Evolutionary conservation across 805 yeast genomes (phyloP).

Genomic region (Limtongia smithiae): DNA sequence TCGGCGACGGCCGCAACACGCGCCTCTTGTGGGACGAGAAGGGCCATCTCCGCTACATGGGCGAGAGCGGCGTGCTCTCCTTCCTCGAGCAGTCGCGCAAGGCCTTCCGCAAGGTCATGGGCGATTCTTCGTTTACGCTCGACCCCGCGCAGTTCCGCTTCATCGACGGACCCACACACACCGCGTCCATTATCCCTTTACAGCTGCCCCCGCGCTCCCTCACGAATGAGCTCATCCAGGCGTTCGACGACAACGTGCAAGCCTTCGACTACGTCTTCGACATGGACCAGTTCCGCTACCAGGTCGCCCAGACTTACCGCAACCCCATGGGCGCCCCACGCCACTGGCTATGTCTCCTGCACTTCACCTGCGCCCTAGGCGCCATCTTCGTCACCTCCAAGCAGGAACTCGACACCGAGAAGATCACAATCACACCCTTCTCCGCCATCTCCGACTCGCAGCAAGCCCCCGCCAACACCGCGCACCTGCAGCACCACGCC

Average conservation of each 20-base stretch:
- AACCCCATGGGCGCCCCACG: conserved; percentile 35
- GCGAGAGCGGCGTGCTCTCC: conserved; percentile 45
- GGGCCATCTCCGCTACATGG: conserved; percentile 43
- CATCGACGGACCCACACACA: conserved; percentile 39
- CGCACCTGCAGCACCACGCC: conserved; percentile 2
- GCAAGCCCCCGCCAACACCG: no score
- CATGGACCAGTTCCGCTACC: conserved; percentile 36
- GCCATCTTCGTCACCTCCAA: conserved; percentile 41
- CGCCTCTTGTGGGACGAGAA: conserved; percentile 40
- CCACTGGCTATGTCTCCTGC: conserved; percentile 38
- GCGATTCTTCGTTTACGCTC: conserved; percentile 40
- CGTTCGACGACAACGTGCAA: conserved; percentile 42
- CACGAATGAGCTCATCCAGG: conserved; percentile 36
- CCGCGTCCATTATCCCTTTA: conserved; percentile 30
- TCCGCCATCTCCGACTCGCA: conserved; percentile 1
- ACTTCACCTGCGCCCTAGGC: conserved; percentile 44
- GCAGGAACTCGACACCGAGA: conserved; percentile 31
- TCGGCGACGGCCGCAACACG: conserved; percentile 29
- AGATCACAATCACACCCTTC: conserved; percentile 26
- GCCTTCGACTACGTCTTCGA: conserved; percentile 43
- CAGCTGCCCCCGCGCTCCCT: conserved; percentile 37
- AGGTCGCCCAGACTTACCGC: conserved; percentile 38
- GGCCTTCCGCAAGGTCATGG: conserved; percentile 38
- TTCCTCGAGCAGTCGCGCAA: conserved; percentile 43
- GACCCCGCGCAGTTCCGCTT: conserved; percentile 42